Percentiles rank a stretch among this genome's conserved stretches.
Evolutionary conservation across 2,329 filamentous ascomycete species (phyloP).

Genomic region (Trichoderma afroharzianum): DNA sequence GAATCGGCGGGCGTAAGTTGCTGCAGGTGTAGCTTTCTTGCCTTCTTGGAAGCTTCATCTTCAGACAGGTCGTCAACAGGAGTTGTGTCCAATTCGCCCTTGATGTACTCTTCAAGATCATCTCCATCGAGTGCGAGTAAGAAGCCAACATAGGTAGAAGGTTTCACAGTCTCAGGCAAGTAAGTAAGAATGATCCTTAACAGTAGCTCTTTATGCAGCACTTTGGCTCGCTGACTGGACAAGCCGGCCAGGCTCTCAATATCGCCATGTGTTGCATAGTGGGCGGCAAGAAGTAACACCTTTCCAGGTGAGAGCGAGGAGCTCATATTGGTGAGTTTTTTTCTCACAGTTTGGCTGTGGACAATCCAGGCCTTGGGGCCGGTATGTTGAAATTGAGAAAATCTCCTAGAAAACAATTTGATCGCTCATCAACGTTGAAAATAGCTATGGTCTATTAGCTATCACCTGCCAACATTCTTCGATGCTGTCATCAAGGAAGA

Average conservation of each 20-base stretch:
- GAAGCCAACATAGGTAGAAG: conserved; percentile 59
- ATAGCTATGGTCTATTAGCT: background rate
- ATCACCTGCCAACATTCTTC: background rate
- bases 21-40: conserved; percentile 60
- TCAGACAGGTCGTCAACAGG: conserved; percentile 57
- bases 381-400: background rate
- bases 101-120: conserved; percentile 39
- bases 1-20: conserved; percentile 51
- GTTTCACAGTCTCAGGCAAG: conserved; percentile 67
- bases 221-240: conserved; percentile 51
- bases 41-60: conserved; percentile 60
- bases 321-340: conserved; percentile 22
- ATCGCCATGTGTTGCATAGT: conserved; percentile 64
- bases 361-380: conserved; percentile 6
- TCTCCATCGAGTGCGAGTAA: conserved; percentile 54
- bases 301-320: conserved; percentile 59
- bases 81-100: conserved; percentile 51
- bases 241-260: conserved; percentile 60
- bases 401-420: background rate
- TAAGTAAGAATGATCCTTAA: conserved; percentile 73
- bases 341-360: background rate
- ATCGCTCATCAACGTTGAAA: background rate
- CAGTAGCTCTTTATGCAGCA: conserved; percentile 61
- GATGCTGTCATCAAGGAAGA: conserved; percentile 11
- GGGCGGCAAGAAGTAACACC: conserved; percentile 67